Evolutionary conservation across 345 rosid species (phyloP), one percentile per base, ranked within the genome.

Genomic region (Lumnitzera littorea): DNA sequence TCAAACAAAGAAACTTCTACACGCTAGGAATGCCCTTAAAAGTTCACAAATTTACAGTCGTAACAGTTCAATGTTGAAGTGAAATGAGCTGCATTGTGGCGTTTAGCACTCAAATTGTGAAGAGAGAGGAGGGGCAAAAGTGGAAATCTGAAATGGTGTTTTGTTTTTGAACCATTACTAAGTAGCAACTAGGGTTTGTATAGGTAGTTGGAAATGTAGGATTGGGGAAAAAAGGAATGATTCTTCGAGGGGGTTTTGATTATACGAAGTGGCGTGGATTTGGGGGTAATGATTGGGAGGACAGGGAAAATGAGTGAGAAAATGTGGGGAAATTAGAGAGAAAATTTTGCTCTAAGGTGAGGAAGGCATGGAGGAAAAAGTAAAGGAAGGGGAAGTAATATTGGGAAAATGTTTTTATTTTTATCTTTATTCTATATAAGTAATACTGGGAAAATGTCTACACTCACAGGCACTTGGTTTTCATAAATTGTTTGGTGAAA

Each of bases 251-350:
- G 5, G 15, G 31, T 0, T 12, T 5, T 24, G 56, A 14, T 14
- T 53, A 3, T 23, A 20, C 11, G 56, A 53, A 36, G 7, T 36
- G 43, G 43, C 27, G 56, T 12, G 17, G 29, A 13, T 10, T 25
- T 3, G n/a, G 58, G 25, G 46, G 46, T 25, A 46, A 25, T 55
- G 58, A 25, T 55, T 25, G 56, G 24, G 55, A 47, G 58, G 55
- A 15, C 16, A 36, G 25, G 20, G 55, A 50, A 51, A 55, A 50
- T 49, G 46, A 7, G 56, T 23, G 57, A 53, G 50, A 67, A 52
- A 62, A 24, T 46, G 57, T 52, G 48, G 67, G 60, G 24, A 52
- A 62, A 10, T 49, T 13, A 48, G 62, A 20, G 29, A 17, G 51
- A 14, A 53, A 13, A 47, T 4, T 10, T 17, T 12, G 29, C n/a